Evolutionary conservation across 768 basidiomycete genomes (phyloP).

Genomic region (Boletus rex-veris): DNA sequence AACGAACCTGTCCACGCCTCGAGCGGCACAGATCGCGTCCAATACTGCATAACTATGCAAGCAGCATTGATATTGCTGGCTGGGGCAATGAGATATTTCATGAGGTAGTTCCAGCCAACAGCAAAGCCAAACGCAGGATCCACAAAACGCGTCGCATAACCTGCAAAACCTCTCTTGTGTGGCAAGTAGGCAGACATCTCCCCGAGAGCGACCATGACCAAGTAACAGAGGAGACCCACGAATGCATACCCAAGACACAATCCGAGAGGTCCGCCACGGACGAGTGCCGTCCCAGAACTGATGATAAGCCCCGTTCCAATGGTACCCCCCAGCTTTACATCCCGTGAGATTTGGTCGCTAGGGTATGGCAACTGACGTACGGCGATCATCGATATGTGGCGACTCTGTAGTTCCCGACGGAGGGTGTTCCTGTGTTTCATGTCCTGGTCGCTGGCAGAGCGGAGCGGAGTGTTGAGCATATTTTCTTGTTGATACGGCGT

Average conservation of each 20-base stretch:
- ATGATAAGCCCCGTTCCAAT: conserved; percentile 59
- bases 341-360: background rate
- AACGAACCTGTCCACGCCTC: conserved; percentile 6
- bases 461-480: background rate
- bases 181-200: conserved; percentile 44
- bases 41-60: conserved; percentile 4
- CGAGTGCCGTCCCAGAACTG: conserved; percentile 58
- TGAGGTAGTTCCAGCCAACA: conserved; percentile 46
- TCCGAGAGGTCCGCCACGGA: conserved; percentile 57
- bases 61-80: conserved; percentile 67
- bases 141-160: conserved; percentile 66
- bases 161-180: conserved; percentile 58
- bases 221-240: conserved; percentile 56
- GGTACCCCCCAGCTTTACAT: conserved; percentile 43
- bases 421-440: conserved; percentile 18
- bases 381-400: conserved; percentile 61
- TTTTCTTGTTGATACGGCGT: background rate
- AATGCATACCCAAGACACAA: conserved; percentile 40
- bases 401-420: conserved; percentile 50
- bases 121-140: conserved; percentile 70
- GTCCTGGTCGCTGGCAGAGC: conserved; percentile 23
- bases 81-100: conserved; percentile 65
- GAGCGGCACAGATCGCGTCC: conserved; percentile 1
- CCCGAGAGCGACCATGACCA: conserved; percentile 53
- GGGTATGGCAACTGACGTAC: conserved; percentile 24